Evolutionary conservation across 2,329 filamentous ascomycete genomes (phyloP), one percentile per base, ranked within the genome.

Genomic region (Talaromyces sp.): DNA sequence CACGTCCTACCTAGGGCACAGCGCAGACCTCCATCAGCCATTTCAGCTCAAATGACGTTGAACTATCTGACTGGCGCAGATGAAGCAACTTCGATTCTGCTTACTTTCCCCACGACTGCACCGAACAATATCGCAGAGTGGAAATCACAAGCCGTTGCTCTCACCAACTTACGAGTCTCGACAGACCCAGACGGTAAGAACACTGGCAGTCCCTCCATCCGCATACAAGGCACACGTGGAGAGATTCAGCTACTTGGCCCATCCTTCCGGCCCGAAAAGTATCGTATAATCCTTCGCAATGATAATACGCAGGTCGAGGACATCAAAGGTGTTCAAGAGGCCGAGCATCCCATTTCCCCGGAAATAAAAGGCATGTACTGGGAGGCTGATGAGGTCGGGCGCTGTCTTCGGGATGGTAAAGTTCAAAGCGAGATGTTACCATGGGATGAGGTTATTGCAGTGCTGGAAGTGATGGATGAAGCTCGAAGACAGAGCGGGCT

Each of bases 301-400:
- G 21, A 53, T 7, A n/a, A n/a, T 21, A n/a, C 6, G 8, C 15
- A 41, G 11, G 25, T 8, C 25, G 22, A 74, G 57, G 71, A 70
- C 22, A 77, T 78, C 13, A 75, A 72, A 54, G 64, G 65, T 5
- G 45, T 57, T 28, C 11, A 31, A 53, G 69, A 75, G 31, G 67
- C 74, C 64, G 70, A 72, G 46, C 68, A 65, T 54, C 65, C 67
- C 11, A 75, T 81, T 58, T 83, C 84, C 21, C 80, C 79, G 13
- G 75, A 78, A 64, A 90, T 89, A 15, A 87, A 89, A 63, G 90
- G 90, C 54, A 94, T 95, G 89, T 93, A 89, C 76, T 93, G 87
- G 87, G 88, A 92, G 72, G 89, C 89, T 1, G 89, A 92, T 70
- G 89, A 90, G 77, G 87, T 84, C 63, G 89, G 87, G 22, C 80